Base-by-base conservation (phyloP, 1,139 yeast genomes). In the Candida sp. region DNA sequence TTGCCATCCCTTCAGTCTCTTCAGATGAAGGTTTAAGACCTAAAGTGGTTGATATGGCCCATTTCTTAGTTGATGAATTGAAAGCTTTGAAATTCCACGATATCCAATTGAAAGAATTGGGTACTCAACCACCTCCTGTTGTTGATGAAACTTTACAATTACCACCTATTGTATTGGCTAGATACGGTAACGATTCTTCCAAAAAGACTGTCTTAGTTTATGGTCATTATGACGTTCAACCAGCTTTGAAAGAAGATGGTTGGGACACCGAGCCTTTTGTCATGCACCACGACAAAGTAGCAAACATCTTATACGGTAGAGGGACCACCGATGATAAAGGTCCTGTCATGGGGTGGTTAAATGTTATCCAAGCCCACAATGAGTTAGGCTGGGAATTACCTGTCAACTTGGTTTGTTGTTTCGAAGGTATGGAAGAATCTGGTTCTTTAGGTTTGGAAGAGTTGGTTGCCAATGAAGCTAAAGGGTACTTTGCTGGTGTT, bases 341-440 rank as follows among this genome's bases (percentile, higher is more conserved):
- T 21, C 99, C 99, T 34, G 95, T 95, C 44, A 75, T 91, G 57
- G 97, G 97, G 43, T 93, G 99, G 99, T 79, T 95, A 62, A 91
- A 93, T 61, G 87, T 85, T 35, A 74, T 93, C 43, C 87, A 91
- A 68, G 98, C 99, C 21, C 97, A 91, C 70, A 81, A 77, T 47
- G 87, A 83, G 55, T 79, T 89, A 51, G 89, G 87, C 25, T 65
- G 88, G 63, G 97, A 91, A 52, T 76, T 95, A 46, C 99, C 99
- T 27, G 98, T 93, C 51, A 93, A 93, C 70, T 71, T 93, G 57
- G 79, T 89, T 43, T 86, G 87, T 61, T 89, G 97, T 67, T 93
- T 93, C 58, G 99, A 93, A 72, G 99, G 99, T 49, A 93, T 93
- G 99, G 99, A 93, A 70, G 99, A 93, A 69, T 84, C 91, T 51